Base-by-base conservation (phyloP, 805 yeast genomes). In the Starmerella roubikii region DNA sequence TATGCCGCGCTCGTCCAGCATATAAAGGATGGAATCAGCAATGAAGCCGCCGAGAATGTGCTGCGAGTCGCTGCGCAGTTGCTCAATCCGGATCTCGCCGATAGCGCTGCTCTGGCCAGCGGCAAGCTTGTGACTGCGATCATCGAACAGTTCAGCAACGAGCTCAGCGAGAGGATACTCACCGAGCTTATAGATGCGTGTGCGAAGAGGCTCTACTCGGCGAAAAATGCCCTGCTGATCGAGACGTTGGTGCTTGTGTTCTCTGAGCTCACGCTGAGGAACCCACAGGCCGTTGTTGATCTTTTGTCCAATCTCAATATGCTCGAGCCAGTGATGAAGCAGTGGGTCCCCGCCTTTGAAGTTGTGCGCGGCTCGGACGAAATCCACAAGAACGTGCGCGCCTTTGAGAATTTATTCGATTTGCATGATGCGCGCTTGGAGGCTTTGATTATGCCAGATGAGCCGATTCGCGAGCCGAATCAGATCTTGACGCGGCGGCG, bases 341-440 rank as follows among this genome's bases (percentile, higher is more conserved):
- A 80, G 37, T 91, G 97, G 97, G 68, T 88, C 35, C 73, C 72
- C 20, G 70, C 83, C 2, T 86, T 83, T 57, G 88, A 82, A 49
- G 74, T 78, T 2, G 71, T 86, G 29, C 67, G 88, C 43, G 95
- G 96, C 0, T 75, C 69, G 40, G 80, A 75, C 21, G 74, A 74
- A 41, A 83, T 86, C 35, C 67, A 71, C 45, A 73, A 64, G 36
- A 70, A 68, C 51, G 69, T 81, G n/a, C 54, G 70, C 22, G 94
- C 95, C 0, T 64, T 91, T 30, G 75, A 74, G 24, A 71, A 71
- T 39, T 61, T 91, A 1, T 84, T 67, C 51, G 62, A 71, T 22
- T 58, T 78, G n/a, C 61, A 68, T 16, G 82, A 78, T 42, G 53
- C 61, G 1, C 59, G 75, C 9, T 55, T 85, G 2, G 64, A 65